Evolutionary conservation across 139 green algal genomes (phyloP).

Genomic region (Ostreobium quekettii): DNA sequence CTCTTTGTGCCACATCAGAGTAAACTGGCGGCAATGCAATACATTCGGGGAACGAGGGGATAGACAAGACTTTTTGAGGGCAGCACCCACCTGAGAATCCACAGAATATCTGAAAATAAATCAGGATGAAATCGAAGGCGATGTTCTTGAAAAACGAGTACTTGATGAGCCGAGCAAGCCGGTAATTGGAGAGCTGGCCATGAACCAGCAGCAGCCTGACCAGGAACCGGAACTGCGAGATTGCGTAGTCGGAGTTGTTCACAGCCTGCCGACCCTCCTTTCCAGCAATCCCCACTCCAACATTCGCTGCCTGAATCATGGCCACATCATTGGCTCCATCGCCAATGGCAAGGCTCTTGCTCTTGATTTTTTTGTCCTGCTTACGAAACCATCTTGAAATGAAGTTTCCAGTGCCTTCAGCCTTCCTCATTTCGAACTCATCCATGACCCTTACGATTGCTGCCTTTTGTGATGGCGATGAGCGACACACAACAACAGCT

Average conservation of each 20-base stretch:
- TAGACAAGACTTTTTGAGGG: no score
- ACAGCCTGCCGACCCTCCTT: constrained; percentile 83
- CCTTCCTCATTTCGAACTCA: neutral
- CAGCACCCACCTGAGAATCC: constrained; percentile 30
- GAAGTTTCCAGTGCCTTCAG: neutral
- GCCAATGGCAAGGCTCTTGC: constrained; percentile 76
- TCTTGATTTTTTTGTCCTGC: constrained; percentile 9
- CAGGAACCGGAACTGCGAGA: constrained; percentile 77
- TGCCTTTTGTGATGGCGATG: constrained; percentile 63
- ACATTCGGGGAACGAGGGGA: no score
- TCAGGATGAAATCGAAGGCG: constrained; percentile 66
- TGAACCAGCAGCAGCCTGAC: constrained; percentile 50
- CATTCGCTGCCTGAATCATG: constrained; percentile 71
- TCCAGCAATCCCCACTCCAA: constrained; percentile 80
- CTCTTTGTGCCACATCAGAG: no score
- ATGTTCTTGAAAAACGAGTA: constrained; percentile 79
- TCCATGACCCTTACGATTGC: constrained; percentile 60
- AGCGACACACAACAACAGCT: constrained; percentile 53
- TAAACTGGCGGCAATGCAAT: no score
- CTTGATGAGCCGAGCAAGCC: constrained; percentile 61
- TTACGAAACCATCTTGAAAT: neutral
- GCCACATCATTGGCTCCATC: constrained; percentile 89
- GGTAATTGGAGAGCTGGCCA: constrained; percentile 56
- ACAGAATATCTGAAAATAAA: constrained; percentile 65
- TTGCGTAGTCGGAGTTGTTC: constrained; percentile 76